Conservation (phyloP, 2,329 filamentous ascomycete species). For the Ascochyta lentis region DNA sequence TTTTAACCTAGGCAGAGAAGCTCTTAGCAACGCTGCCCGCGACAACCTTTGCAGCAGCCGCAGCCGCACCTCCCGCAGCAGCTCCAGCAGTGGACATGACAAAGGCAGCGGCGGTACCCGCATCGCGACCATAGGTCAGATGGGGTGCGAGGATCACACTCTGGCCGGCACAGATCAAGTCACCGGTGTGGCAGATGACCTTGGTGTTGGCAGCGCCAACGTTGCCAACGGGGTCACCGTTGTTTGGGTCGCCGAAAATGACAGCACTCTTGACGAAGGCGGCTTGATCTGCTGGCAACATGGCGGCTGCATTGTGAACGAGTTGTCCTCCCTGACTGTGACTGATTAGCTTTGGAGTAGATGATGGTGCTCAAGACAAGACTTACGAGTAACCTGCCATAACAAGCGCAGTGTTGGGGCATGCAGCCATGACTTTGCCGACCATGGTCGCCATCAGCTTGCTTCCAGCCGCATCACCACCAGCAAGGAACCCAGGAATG, state of each 20-base stretch:
- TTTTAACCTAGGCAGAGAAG: constrained; percentile 10
- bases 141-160: constrained; percentile 42
- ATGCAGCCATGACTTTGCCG: constrained; percentile 50
- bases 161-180: constrained; percentile 45
- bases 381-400: constrained; percentile 58
- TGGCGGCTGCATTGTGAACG: constrained; percentile 55
- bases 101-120: constrained; percentile 41
- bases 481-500: constrained; percentile 53
- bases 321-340: constrained; percentile 50
- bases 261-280: constrained; percentile 38
- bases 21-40: constrained; percentile 8
- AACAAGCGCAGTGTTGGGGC: constrained; percentile 56
- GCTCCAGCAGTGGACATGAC: constrained; percentile 27
- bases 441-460: constrained; percentile 53
- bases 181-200: constrained; percentile 45
- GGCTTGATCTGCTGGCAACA: constrained; percentile 32
- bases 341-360: not conserved
- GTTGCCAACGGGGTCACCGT: constrained; percentile 42
- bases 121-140: constrained; percentile 44
- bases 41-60: constrained; percentile 11
- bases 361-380: not conserved
- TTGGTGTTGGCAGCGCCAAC: constrained; percentile 41
- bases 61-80: constrained; percentile 13
- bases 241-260: constrained; percentile 50
- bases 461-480: constrained; percentile 55